Evolutionary conservation across 1,284 basidiomycete genomes (phyloP).

Genomic region (Mycena sp.): DNA sequence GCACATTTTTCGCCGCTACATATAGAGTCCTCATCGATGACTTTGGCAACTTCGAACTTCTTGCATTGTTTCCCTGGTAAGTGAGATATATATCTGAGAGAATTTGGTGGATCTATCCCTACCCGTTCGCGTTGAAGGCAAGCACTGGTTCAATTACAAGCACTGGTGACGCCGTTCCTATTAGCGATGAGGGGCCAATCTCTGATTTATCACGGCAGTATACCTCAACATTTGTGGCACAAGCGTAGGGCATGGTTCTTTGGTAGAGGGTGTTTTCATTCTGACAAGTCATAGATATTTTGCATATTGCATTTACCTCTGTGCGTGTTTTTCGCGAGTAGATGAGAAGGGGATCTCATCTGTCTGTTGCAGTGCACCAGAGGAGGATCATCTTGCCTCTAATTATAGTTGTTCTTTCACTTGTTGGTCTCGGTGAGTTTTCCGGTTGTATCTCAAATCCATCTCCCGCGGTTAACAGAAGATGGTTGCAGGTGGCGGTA

Average conservation of each 20-base stretch:
- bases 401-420: not conserved
- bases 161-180: too few relatives aligned
- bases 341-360: not conserved
- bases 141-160: not conserved
- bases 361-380: not conserved
- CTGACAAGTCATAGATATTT: not conserved
- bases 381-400: not conserved
- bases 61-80: not conserved
- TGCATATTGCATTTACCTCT: not conserved
- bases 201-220: not conserved
- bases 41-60: slow-evolving; percentile 3
- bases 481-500: not conserved
- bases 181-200: too few relatives aligned
- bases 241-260: not conserved
- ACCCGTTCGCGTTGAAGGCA: not conserved
- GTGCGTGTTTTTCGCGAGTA: not conserved
- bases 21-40: slow-evolving; percentile 1
- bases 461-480: not conserved
- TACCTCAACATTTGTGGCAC: not conserved
- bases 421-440: not conserved
- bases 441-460: not conserved
- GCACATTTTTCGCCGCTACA: slow-evolving; percentile 1
- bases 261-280: not conserved
- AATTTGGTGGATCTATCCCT: too few relatives aligned
- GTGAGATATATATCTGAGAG: too few relatives aligned